A percentile compares a stretch with the other conserved stretches of the same genome.
Evolutionary conservation across 2,329 filamentous ascomycete species (phyloP).

Genomic region (Aspergillus brasiliensis): DNA sequence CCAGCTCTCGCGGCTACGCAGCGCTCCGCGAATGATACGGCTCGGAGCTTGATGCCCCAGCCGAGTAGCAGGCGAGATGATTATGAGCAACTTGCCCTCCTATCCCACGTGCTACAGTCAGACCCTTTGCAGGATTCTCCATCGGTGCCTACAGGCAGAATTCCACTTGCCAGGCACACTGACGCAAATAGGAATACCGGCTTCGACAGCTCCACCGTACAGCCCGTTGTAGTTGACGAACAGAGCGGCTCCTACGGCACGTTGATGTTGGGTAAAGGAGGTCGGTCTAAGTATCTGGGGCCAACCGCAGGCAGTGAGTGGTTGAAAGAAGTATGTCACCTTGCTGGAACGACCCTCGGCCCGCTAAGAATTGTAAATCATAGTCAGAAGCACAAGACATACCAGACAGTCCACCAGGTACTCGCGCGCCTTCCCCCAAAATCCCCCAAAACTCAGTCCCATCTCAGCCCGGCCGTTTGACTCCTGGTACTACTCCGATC

Average conservation of each 20-base stretch:
- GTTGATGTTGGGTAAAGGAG: slow-evolving; percentile 6
- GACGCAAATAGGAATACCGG: not conserved
- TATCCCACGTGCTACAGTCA: not conserved
- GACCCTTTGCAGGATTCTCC: not conserved
- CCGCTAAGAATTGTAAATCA: not conserved
- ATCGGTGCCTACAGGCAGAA: not conserved
- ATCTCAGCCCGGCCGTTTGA: not conserved
- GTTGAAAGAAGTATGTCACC: slow-evolving; percentile 1
- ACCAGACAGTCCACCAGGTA: not conserved
- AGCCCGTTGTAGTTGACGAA: not conserved
- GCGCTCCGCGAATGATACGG: not conserved
- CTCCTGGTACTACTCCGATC: not conserved
- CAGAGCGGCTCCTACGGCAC: slow-evolving; percentile 5
- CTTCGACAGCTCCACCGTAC: not conserved
- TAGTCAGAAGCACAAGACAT: slow-evolving; percentile 5
- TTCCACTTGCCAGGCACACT: not conserved
- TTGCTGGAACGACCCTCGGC: not conserved
- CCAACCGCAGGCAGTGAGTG: slow-evolving; percentile 4
- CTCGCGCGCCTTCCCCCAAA: slow-evolving; percentile 5
- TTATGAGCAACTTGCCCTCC: slow-evolving; percentile 4
- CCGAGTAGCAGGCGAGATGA: not conserved
- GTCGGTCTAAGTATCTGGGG: slow-evolving; percentile 4
- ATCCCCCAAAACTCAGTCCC: not conserved
- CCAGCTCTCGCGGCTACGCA: not conserved
- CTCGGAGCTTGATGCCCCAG: not conserved